Base-by-base conservation (phyloP, 148 eudicot species). In the Rhododendron ovatum region DNA sequence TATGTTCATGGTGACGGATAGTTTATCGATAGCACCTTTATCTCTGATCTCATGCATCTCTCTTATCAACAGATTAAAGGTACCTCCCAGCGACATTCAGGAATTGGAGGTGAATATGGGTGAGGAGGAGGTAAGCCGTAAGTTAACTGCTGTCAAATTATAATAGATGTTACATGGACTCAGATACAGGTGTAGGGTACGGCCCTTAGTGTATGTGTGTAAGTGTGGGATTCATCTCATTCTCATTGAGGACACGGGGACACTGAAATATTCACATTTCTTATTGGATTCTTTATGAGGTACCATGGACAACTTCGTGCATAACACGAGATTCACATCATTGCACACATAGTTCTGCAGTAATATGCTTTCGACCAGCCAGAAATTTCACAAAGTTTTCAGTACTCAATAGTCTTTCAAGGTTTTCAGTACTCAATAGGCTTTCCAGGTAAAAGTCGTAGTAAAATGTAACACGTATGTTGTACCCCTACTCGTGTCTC, bases 101-200 rank as follows among this genome's bases (percentile, higher is more conserved):
- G 85, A 65, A 17, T 43, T 41, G 77, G 78, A 83, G 57, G 43
- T 83, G 39, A n/a, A 39, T 35, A 47, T 83, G 78, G 85, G 78
- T 47, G 78, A 83, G 41, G 59, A 67, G 78, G 85, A 83, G 85
- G 85, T 83, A 83, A 65, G 26, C 69, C n/a, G 1, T n/a, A 24
- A 28, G 74, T 83, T 67, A 47, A 45, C 35, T 4, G 33, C 53
- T 39, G 13, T 43, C 47, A 33, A 63, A 0, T 53, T 35, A 2
- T 28, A 7, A 10, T 28, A 26, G 37, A 24, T 67, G 35, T 67
- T 26, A 28, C 35, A 67, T 67, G 15, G 74, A 26, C 74, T 67
- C 35, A 67, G 35, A 28, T 28, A 67, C 1, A 0, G 74, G 74
- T 12, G 15, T 67, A 26, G 74, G 74, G 15, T 9, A 67, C 33